A percentile compares a stretch with the other conserved stretches of the same genome.
These are phyloP conservation scores for Geotrichum candidum DNA, from an alignment of 1,139 yeast species.

Conservation along the genomic window DNA sequence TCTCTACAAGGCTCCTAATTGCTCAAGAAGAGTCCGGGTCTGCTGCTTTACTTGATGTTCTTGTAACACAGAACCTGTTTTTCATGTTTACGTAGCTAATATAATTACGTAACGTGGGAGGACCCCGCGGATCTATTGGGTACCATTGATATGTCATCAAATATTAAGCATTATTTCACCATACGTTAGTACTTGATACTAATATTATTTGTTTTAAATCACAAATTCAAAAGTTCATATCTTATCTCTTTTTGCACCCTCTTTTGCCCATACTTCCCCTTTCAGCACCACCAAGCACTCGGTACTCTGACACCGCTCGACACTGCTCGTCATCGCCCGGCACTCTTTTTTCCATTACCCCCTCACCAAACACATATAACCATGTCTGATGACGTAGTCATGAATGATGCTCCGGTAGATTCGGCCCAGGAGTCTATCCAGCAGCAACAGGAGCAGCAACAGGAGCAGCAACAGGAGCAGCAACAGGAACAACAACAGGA, in stretches of 20 bases:
- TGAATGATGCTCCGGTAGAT: constrained; percentile 19
- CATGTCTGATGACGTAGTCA: constrained; percentile 23
- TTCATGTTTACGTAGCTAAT: no score
- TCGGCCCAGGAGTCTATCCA: not conserved
- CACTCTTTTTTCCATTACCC: not conserved
- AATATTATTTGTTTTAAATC: not conserved
- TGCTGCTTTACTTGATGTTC: no score
- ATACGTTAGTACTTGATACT: not conserved
- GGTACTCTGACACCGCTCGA: not conserved
- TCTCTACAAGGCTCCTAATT: no score
- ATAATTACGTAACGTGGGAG: no score
- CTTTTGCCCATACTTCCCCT: not conserved
- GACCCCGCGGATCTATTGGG: no score
- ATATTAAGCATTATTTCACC: no score
- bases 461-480: not conserved
- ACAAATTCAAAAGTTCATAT: not conserved
- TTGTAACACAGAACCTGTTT: no score
- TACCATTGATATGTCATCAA: no score
- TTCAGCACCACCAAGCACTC: not conserved
- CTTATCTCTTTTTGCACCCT: not conserved
- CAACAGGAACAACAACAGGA: no score
- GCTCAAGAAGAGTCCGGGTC: no score
- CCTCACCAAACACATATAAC: not conserved
- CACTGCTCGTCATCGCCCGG: not conserved
- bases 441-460: not conserved